phyloP scores from a whole-genome alignment of 192 early-diverging fungal species.

The Endogone sp. region DNA sequence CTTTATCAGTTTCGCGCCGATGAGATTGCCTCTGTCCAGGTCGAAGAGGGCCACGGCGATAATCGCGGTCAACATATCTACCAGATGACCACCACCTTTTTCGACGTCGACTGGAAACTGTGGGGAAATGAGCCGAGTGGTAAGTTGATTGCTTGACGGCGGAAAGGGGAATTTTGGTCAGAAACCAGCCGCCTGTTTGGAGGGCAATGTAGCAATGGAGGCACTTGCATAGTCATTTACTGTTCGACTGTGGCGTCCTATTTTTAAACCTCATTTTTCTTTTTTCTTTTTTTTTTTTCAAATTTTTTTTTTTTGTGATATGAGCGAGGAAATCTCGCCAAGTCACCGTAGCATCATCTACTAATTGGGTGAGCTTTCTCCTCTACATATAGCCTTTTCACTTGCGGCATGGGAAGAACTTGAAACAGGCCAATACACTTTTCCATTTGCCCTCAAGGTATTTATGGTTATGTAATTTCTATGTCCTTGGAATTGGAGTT shows the following conservation, averaged over 20 bases:
- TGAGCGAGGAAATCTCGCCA: too few relatives aligned
- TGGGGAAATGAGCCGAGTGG: slow-evolving; percentile 26
- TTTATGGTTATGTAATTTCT: neutral
- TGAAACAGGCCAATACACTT: slow-evolving; percentile 24
- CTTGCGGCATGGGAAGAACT: slow-evolving; percentile 26
- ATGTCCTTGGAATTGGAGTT: neutral
- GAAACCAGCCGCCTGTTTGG: too few relatives aligned
- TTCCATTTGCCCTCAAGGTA: slow-evolving; percentile 37
- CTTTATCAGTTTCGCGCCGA: slow-evolving; percentile 30
- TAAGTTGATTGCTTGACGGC: neutral
- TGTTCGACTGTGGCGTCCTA: neutral
- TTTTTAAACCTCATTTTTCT: neutral
- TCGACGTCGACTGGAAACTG: slow-evolving; percentile 22
- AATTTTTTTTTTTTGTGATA: too few relatives aligned
- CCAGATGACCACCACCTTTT: slow-evolving; percentile 28
- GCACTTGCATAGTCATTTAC: too few relatives aligned
- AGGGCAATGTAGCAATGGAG: too few relatives aligned
- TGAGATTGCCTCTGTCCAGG: slow-evolving; percentile 27
- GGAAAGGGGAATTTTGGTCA: too few relatives aligned
- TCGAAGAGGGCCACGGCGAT: slow-evolving; percentile 22
- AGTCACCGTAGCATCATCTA: too few relatives aligned
- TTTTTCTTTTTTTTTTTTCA: neutral
- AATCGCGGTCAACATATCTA: slow-evolving; percentile 22
- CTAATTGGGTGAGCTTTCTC: too few relatives aligned
- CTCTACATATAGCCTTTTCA: slow-evolving; percentile 15